phyloP scores from a whole-genome alignment of 2,329 filamentous ascomycete species.

The Alternaria dauci region DNA sequence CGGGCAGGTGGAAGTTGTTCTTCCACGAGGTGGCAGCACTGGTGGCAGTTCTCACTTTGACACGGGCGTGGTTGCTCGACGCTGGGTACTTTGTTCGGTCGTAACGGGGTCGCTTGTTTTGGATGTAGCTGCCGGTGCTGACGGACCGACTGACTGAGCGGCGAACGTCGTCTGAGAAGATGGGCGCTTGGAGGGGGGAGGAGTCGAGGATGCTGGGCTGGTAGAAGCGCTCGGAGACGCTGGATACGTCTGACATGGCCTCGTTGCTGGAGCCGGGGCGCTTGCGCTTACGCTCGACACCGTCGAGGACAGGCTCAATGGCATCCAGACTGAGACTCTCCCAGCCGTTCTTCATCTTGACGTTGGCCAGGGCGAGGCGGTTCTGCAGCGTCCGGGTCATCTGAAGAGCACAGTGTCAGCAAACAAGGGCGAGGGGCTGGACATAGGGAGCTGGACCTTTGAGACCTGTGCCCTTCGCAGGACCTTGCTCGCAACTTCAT shows the following conservation, averaged over 20 bases:
- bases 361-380: slow-evolving; percentile 91
- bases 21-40: slow-evolving; percentile 73
- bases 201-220: slow-evolving; percentile 76
- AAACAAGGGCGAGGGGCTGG: slow-evolving; percentile 28
- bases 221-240: slow-evolving; percentile 78
- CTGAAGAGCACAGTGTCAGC: slow-evolving; percentile 59
- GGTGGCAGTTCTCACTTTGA: slow-evolving; percentile 69
- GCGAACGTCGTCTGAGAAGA: slow-evolving; percentile 84
- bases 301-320: slow-evolving; percentile 82
- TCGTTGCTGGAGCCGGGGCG: slow-evolving; percentile 72
- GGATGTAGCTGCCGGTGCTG: slow-evolving; percentile 57
- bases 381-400: slow-evolving; percentile 93
- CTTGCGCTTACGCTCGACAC: slow-evolving; percentile 76
- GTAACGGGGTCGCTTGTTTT: slow-evolving; percentile 49
- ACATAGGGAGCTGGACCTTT: slow-evolving; percentile 44
- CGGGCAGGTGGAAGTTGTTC: slow-evolving; percentile 75
- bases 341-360: slow-evolving; percentile 97
- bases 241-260: slow-evolving; percentile 84
- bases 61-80: slow-evolving; percentile 70
- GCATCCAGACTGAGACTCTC: slow-evolving; percentile 86
- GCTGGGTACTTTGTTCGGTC: slow-evolving; percentile 45
- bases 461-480: slow-evolving; percentile 55
- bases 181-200: slow-evolving; percentile 80
- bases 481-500: slow-evolving; percentile 55
- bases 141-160: slow-evolving; percentile 63